Conservation (phyloP, 176 grass and related monocot genomes). For the Melocanna baccifera region DNA sequence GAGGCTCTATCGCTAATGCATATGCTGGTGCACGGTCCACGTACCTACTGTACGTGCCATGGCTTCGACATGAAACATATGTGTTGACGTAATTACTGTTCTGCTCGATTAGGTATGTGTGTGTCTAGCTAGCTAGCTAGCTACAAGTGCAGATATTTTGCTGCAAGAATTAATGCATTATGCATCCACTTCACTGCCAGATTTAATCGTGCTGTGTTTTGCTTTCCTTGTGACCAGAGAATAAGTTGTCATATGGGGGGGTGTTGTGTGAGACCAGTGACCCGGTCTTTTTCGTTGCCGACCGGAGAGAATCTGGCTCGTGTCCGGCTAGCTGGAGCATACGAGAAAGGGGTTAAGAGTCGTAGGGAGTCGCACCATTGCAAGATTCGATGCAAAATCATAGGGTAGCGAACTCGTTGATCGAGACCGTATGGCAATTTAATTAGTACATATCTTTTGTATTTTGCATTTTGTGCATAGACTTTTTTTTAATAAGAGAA, state of each 20-base stretch:
- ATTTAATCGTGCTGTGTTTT: background rate
- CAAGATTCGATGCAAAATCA: constrained; percentile 4
- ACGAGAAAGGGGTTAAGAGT: background rate
- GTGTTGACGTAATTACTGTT: background rate
- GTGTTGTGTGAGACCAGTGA: background rate
- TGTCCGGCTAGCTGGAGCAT: background rate
- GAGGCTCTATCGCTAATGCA: background rate
- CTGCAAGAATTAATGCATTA: background rate
- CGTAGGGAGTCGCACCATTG: background rate
- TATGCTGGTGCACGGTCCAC: background rate
- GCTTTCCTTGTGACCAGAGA: background rate
- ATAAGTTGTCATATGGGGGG: background rate
- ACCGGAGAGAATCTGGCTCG: background rate
- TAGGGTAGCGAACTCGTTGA: background rate
- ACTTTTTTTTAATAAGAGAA: background rate
- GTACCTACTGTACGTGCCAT: background rate
- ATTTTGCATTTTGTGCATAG: background rate
- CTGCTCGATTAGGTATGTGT: background rate
- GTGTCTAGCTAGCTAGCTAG: background rate
- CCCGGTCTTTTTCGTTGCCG: background rate
- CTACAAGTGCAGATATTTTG: background rate
- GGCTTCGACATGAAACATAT: background rate
- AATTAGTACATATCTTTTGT: background rate
- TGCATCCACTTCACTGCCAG: background rate
- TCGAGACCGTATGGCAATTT: background rate